These are phyloP conservation scores for Diaporthe vaccinii DNA, from an alignment of 2,329 filamentous ascomycete genomes.

Conservation along the genomic window DNA sequence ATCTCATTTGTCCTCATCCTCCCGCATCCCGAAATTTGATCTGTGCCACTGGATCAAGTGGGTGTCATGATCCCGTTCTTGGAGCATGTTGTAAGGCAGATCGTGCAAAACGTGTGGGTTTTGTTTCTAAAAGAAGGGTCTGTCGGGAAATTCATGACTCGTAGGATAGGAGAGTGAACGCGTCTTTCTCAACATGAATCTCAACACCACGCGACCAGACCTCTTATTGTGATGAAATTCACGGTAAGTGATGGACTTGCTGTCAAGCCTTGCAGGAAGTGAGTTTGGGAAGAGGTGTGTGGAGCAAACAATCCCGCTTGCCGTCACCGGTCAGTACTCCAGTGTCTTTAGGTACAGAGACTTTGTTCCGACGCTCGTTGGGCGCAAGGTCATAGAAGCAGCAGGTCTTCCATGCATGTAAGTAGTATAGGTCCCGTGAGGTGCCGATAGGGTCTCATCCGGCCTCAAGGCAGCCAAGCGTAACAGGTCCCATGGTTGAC, in stretches of 20 bases:
- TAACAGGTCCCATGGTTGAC: neutral
- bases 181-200: neutral
- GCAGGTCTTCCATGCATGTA: neutral
- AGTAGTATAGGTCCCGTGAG: neutral
- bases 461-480: neutral
- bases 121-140: neutral
- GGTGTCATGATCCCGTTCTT: neutral
- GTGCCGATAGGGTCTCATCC: neutral
- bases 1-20: neutral
- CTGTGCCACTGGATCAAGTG: neutral
- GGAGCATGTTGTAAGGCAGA: neutral
- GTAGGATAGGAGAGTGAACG: neutral
- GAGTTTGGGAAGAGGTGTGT: neutral
- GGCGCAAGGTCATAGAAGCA: too few relatives aligned
- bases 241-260: neutral
- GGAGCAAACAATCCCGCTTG: neutral
- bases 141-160: constrained; percentile 26
- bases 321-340: too few relatives aligned
- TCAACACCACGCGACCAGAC: neutral
- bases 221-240: neutral
- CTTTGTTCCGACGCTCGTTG: too few relatives aligned
- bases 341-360: too few relatives aligned
- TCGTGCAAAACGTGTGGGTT: neutral
- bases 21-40: constrained; percentile 26
- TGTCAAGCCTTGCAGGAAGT: too few relatives aligned